A percentile compares a stretch with the other conserved stretches of the same genome.
phyloP scores from a whole-genome alignment of 1,284 basidiomycete genomes.

The Cryptococcus deneoformans region DNA sequence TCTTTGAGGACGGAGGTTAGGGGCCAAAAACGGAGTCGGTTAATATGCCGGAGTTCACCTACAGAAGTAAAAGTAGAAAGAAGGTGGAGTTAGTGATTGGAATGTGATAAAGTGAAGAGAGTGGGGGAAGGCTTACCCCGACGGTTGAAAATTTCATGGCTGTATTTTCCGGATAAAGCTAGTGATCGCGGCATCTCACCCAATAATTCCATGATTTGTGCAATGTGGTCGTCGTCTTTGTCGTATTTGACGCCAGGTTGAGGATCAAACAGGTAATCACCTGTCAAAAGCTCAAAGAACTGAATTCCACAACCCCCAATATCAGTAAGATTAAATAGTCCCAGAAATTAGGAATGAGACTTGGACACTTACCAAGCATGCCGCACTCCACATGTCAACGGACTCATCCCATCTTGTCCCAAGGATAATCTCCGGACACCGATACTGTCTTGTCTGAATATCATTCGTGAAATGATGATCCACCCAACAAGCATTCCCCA shows the following conservation, averaged over 20 bases:
- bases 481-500: constrained; percentile 72
- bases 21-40: constrained; percentile 89
- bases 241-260: constrained; percentile 59
- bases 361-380: constrained; percentile 70
- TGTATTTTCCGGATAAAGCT: constrained; percentile 90
- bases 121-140: constrained; percentile 60
- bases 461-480: constrained; percentile 54
- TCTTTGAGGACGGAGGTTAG: constrained; percentile 85
- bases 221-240: constrained; percentile 99
- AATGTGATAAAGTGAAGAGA: too few species aligned
- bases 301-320: constrained; percentile 36
- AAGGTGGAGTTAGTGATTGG: constrained; percentile 1
- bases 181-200: constrained; percentile 79
- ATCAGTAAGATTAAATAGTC: neutral
- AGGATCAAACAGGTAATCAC: constrained; percentile 85
- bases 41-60: constrained; percentile 94
- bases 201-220: constrained; percentile 95
- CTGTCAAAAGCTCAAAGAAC: constrained; percentile 88
- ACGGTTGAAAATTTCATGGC: constrained; percentile 90
- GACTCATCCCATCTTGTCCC: constrained; percentile 89
- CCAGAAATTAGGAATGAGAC: too few species aligned
- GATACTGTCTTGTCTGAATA: constrained; percentile 89
- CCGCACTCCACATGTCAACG: constrained; percentile 95
- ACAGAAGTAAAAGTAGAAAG: neutral
- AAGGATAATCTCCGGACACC: constrained; percentile 95